These are phyloP conservation scores for Protea cynaroides DNA, from an alignment of 164 flowering plant genomes.

Conservation along the genomic window DNA sequence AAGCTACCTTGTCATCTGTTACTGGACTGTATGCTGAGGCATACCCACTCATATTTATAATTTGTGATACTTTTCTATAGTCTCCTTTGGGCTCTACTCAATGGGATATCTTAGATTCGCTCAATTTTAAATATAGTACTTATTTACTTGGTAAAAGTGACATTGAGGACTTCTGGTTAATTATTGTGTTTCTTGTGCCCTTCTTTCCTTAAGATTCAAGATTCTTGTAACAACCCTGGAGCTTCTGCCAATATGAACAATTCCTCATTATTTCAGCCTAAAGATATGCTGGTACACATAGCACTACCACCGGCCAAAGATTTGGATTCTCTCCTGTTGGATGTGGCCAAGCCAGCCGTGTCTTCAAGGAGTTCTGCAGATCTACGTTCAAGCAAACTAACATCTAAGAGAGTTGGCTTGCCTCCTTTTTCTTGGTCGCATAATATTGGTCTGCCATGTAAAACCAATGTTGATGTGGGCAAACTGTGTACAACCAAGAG, in stretches of 20 bases:
- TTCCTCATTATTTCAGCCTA: slow-evolving; percentile 33
- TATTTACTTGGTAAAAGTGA: too few species aligned
- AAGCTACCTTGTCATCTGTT: too few species aligned
- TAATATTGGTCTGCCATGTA: slow-evolving; percentile 45
- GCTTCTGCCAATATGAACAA: slow-evolving; percentile 21
- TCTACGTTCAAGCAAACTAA: slow-evolving; percentile 35
- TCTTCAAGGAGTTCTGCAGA: slow-evolving; percentile 37
- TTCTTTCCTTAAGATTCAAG: slow-evolving; percentile 26
- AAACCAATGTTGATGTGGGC: slow-evolving; percentile 44
- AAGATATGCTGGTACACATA: slow-evolving; percentile 50
- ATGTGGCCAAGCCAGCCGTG: slow-evolving; percentile 42
- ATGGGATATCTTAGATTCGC: too few species aligned
- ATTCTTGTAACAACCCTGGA: slow-evolving; percentile 28
- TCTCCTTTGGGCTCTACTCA: too few species aligned
- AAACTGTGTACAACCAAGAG: slow-evolving; percentile 45
- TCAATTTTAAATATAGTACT: too few species aligned
- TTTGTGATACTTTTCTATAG: too few species aligned
- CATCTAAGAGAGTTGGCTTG: slow-evolving; percentile 38
- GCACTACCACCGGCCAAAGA: slow-evolving; percentile 61
- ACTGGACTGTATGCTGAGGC: too few species aligned
- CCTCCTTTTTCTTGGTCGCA: slow-evolving; percentile 92
- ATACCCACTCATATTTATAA: too few species aligned
- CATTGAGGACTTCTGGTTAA: neutral
- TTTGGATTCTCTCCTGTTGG: slow-evolving; percentile 60
- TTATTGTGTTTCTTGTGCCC: neutral